These are phyloP conservation scores for Pichia heedii DNA, from an alignment of 805 yeast genomes.

Conservation along the genomic window DNA sequence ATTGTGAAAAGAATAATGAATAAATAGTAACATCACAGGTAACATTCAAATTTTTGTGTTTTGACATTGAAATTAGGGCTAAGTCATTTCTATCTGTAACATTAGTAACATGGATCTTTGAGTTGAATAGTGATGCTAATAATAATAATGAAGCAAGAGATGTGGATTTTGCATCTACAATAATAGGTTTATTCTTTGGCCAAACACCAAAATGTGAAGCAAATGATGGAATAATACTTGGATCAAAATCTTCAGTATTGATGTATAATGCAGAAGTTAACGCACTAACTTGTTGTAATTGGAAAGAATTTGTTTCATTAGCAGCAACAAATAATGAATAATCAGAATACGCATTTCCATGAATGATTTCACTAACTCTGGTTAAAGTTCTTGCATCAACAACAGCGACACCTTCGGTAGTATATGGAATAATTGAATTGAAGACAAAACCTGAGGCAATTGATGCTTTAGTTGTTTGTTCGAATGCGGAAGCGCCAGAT, in stretches of 20 bases:
- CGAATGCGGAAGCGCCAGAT: slow-evolving; percentile 47
- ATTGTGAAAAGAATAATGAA: slow-evolving; percentile 66
- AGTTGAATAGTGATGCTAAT: slow-evolving; percentile 77
- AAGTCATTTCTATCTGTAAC: slow-evolving; percentile 76
- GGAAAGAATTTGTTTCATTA: slow-evolving; percentile 55
- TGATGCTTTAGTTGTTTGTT: slow-evolving; percentile 58
- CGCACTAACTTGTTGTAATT: slow-evolving; percentile 50
- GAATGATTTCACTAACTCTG: slow-evolving; percentile 48
- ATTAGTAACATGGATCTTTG: slow-evolving; percentile 82
- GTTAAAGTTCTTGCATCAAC: slow-evolving; percentile 57
- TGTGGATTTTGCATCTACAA: slow-evolving; percentile 88
- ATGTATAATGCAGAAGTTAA: slow-evolving; percentile 73
- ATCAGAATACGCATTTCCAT: slow-evolving; percentile 66
- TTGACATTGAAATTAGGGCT: slow-evolving; percentile 75
- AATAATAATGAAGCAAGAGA: slow-evolving; percentile 87
- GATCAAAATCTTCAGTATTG: slow-evolving; percentile 66
- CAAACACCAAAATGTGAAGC: slow-evolving; percentile 74
- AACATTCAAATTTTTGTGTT: slow-evolving; percentile 69
- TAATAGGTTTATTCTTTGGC: slow-evolving; percentile 77
- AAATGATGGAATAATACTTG: slow-evolving; percentile 65
- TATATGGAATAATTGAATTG: slow-evolving; percentile 69
- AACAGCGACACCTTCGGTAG: slow-evolving; percentile 52
- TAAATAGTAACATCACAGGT: slow-evolving; percentile 85
- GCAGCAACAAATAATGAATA: slow-evolving; percentile 80
- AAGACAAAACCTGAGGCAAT: slow-evolving; percentile 84